A percentile compares a stretch with the other conserved stretches of the same genome.
These are phyloP conservation scores for Rhizophagus sp. DNA, from an alignment of 192 early-diverging fungal genomes.

Conservation along the genomic window DNA sequence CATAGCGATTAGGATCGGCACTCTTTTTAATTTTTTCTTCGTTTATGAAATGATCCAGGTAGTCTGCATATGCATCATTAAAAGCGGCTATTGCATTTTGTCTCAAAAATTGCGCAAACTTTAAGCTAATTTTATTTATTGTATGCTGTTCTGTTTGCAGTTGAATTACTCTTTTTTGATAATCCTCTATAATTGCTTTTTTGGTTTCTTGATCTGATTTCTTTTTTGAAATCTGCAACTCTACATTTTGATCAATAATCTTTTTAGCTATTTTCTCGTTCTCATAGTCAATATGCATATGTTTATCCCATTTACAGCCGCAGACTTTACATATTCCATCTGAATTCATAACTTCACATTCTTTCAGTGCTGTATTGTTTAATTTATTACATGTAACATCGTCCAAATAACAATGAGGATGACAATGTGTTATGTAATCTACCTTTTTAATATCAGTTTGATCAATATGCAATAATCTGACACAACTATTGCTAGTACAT, in stretches of 20 bases:
- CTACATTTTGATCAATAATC: slow-evolving; percentile 27
- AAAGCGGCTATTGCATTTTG: slow-evolving; percentile 35
- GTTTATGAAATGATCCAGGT: slow-evolving; percentile 33
- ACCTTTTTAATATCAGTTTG: slow-evolving; percentile 5
- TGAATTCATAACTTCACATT: slow-evolving; percentile 22
- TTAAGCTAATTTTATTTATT: slow-evolving; percentile 27
- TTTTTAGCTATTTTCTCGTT: slow-evolving; percentile 21
- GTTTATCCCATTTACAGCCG: slow-evolving; percentile 33
- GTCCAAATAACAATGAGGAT: slow-evolving; percentile 26
- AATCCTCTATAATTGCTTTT: slow-evolving; percentile 10
- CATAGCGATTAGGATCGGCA: slow-evolving; percentile 16
- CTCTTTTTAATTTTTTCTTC: slow-evolving; percentile 30
- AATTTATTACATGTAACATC: slow-evolving; percentile 21
- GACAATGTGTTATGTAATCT: slow-evolving; percentile 38
- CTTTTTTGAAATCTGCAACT: slow-evolving; percentile 25
- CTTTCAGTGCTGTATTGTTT: slow-evolving; percentile 20
- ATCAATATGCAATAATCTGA: neutral
- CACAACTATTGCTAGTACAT: slow-evolving; percentile 32
- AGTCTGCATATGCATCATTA: slow-evolving; percentile 33
- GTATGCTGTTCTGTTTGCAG: slow-evolving; percentile 32
- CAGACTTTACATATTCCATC: slow-evolving; percentile 25
- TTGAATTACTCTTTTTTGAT: neutral
- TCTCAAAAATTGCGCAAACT: slow-evolving; percentile 34
- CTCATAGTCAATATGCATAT: slow-evolving; percentile 31
- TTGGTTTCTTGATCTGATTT: slow-evolving; percentile 12